Evolutionary conservation across 129 eudicot species (phyloP).

Genomic region (Saposhnikovia divaricata): DNA sequence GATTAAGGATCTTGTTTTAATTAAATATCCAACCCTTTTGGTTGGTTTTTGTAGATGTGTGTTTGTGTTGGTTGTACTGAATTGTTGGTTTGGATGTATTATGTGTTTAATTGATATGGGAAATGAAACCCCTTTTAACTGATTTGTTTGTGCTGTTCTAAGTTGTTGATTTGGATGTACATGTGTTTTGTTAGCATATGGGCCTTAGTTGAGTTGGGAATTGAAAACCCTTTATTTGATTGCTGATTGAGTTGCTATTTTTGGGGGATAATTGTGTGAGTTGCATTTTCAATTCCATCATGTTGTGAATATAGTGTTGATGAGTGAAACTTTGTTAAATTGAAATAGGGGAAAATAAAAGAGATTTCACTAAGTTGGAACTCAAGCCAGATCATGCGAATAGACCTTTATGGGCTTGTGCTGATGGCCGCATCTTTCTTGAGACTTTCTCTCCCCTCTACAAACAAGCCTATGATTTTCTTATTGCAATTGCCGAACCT

Average conservation of each 20-base stretch:
- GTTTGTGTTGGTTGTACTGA: no score
- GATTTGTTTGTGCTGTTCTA: background rate
- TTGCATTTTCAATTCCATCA: background rate
- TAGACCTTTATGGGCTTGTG: conserved; percentile 95
- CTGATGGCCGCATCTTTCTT: conserved; percentile 93
- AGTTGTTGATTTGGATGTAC: background rate
- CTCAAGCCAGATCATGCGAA: conserved; percentile 82
- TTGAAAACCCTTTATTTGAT: background rate
- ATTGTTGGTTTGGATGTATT: background rate
- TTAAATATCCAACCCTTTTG: background rate
- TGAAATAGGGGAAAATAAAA: conserved; percentile 39
- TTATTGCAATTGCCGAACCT: conserved; percentile 92
- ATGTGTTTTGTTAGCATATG: background rate
- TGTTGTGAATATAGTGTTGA: background rate
- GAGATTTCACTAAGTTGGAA: conserved; percentile 79
- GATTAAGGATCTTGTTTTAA: background rate
- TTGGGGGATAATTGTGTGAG: background rate
- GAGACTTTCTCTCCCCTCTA: conserved; percentile 82
- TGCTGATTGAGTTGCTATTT: background rate
- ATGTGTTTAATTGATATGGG: background rate
- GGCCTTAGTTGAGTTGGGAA: background rate
- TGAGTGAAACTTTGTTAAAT: conserved; percentile 4
- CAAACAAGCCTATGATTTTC: conserved; percentile 93
- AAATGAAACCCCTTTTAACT: background rate
- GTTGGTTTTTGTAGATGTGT: background rate